These are phyloP conservation scores for Nigrograna mackinnonii DNA, from an alignment of 2,329 filamentous ascomycete species.

Conservation along the genomic window DNA sequence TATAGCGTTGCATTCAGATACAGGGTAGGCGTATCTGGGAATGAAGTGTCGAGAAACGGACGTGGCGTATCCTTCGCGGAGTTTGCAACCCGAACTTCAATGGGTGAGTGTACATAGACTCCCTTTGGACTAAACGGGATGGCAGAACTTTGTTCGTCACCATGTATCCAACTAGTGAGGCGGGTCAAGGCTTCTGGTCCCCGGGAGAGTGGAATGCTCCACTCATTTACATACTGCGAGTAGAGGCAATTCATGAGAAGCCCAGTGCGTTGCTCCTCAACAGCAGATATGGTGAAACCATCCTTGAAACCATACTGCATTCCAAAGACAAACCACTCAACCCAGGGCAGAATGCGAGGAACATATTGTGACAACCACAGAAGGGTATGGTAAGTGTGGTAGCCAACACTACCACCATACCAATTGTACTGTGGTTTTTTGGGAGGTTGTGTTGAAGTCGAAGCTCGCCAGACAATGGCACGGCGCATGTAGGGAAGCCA, in stretches of 20 bases:
- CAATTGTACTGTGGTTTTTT: constrained; percentile 68
- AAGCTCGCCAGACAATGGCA: constrained; percentile 88
- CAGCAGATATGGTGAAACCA: constrained; percentile 68
- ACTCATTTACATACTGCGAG: constrained; percentile 98
- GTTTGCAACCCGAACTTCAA: constrained; percentile 87
- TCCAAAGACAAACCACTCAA: constrained; percentile 96
- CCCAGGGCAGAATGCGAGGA: constrained; percentile 79
- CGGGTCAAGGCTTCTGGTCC: constrained; percentile 86
- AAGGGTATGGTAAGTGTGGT: constrained; percentile 89
- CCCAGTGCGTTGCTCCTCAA: constrained; percentile 78
- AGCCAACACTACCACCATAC: constrained; percentile 82
- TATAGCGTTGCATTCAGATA: constrained; percentile 93
- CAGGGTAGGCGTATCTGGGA: constrained; percentile 69
- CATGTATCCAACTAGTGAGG: constrained; percentile 83
- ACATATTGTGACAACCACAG: constrained; percentile 78
- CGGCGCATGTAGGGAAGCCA: constrained; percentile 94
- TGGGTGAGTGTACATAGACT: constrained; percentile 84
- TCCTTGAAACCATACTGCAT: constrained; percentile 94
- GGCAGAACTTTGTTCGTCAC: constrained; percentile 68
- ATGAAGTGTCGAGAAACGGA: constrained; percentile 75
- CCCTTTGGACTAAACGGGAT: constrained; percentile 83
- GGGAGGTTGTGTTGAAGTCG: constrained; percentile 69
- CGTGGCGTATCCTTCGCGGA: constrained; percentile 59
- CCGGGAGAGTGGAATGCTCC: constrained; percentile 84
- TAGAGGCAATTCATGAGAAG: constrained; percentile 97